Evolutionary conservation across 345 rosid species (phyloP).

Genomic region (Citrus cavaleriei): DNA sequence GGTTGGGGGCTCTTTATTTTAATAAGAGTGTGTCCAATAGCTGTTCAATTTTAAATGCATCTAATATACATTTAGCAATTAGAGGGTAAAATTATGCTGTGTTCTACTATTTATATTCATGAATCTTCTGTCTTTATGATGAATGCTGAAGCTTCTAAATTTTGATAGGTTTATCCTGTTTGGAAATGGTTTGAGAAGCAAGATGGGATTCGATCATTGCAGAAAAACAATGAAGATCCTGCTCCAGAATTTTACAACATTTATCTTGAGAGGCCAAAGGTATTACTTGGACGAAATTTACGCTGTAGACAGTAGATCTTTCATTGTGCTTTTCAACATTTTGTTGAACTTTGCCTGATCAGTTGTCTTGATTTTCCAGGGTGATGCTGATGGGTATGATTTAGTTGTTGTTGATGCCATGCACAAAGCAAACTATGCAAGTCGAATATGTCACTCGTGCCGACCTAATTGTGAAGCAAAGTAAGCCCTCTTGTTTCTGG

Average conservation of each 20-base stretch:
- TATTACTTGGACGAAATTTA: constrained; percentile 22
- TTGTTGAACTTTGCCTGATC: constrained; percentile 22
- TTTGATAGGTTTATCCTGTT: constrained; percentile 88
- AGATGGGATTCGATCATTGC: constrained; percentile 96
- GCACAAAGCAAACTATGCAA: constrained; percentile 99
- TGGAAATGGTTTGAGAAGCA: constrained; percentile 99
- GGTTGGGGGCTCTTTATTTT: not conserved
- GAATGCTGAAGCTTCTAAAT: constrained; percentile 10
- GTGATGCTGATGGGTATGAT: constrained; percentile 99
- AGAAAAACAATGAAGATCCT: constrained; percentile 89
- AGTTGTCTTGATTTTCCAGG: constrained; percentile 46
- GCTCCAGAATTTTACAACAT: constrained; percentile 99
- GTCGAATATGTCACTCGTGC: constrained; percentile 99
- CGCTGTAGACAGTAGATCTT: constrained; percentile 8
- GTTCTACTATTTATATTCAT: not conserved
- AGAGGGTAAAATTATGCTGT: not conserved
- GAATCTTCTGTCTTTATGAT: constrained; percentile 4
- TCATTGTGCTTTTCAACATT: constrained; percentile 10
- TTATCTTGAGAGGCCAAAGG: constrained; percentile 99
- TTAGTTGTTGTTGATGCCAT: constrained; percentile 99
- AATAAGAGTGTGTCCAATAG: not conserved
- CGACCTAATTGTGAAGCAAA: constrained; percentile 99
- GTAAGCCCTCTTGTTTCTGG: constrained; percentile 42
- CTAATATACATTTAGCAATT: not conserved
- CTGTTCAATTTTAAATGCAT: not conserved